Percentiles rank a stretch among this genome's conserved stretches.
Evolutionary conservation across 805 yeast genomes (phyloP).

Genomic region (Kodamaea lidongshanica): DNA sequence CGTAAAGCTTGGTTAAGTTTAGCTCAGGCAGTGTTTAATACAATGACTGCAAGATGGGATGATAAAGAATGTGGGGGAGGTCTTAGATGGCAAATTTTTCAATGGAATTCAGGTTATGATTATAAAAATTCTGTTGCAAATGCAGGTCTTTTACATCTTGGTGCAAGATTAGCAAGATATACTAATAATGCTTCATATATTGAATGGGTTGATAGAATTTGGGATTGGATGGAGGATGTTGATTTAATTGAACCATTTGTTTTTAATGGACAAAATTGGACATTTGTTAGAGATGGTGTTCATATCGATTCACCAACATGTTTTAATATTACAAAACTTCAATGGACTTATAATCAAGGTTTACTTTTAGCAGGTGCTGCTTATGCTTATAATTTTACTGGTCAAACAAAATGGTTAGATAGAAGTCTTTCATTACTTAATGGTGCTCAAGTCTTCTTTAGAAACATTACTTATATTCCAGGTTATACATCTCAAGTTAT

Average conservation of each 20-base stretch:
- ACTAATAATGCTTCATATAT: slow-evolving; percentile 35
- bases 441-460: slow-evolving; percentile 54
- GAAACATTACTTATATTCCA: slow-evolving; percentile 16
- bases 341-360: slow-evolving; percentile 89
- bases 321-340: slow-evolving; percentile 47
- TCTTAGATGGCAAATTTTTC: slow-evolving; percentile 44
- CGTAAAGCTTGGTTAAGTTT: slow-evolving; percentile 34
- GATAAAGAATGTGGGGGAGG: slow-evolving; percentile 34
- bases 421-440: slow-evolving; percentile 51
- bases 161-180: slow-evolving; percentile 39
- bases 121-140: slow-evolving; percentile 42
- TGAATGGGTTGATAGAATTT: slow-evolving; percentile 37
- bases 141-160: slow-evolving; percentile 40
- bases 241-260: slow-evolving; percentile 43
- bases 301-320: slow-evolving; percentile 55
- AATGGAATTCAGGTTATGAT: slow-evolving; percentile 43
- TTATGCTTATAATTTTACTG: slow-evolving; percentile 68
- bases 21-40: slow-evolving; percentile 39
- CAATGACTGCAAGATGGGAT: slow-evolving; percentile 44
- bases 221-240: slow-evolving; percentile 37
- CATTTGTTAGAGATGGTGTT: slow-evolving; percentile 77
- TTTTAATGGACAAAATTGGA: slow-evolving; percentile 36
- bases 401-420: slow-evolving; percentile 56
- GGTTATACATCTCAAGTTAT: too few species aligned
- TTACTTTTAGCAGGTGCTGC: slow-evolving; percentile 75